These are phyloP conservation scores for Aureobasidium sp. DNA, from an alignment of 2,329 filamentous ascomycete species.

Conservation along the genomic window DNA sequence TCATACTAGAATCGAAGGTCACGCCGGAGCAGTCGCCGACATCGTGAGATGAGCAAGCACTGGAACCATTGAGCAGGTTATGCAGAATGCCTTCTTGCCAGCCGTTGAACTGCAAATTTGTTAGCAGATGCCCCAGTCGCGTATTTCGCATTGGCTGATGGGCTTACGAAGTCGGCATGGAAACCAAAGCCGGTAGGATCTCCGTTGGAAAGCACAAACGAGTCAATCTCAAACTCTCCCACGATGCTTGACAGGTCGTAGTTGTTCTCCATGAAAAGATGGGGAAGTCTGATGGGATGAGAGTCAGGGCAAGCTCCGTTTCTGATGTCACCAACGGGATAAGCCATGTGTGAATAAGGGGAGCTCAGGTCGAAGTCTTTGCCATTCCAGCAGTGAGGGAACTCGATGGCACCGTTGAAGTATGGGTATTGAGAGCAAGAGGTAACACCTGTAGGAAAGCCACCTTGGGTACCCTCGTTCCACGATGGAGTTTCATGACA, in stretches of 20 bases:
- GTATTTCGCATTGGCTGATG: too few relatives aligned
- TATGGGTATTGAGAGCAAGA: slow-evolving; percentile 51
- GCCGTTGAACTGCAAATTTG: slow-evolving; percentile 28
- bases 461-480: slow-evolving; percentile 37
- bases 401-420: slow-evolving; percentile 57
- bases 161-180: slow-evolving; percentile 38
- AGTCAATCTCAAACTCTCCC: slow-evolving; percentile 51
- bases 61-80: slow-evolving; percentile 40
- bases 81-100: slow-evolving; percentile 36
- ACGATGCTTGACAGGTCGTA: slow-evolving; percentile 43
- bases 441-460: slow-evolving; percentile 55
- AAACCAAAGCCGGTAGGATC: slow-evolving; percentile 40
- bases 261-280: slow-evolving; percentile 38
- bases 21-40: slow-evolving; percentile 57
- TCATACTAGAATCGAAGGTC: slow-evolving; percentile 27
- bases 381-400: slow-evolving; percentile 71
- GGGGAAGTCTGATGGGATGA: slow-evolving; percentile 48
- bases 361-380: slow-evolving; percentile 46
- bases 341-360: slow-evolving; percentile 57
- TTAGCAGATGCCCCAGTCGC: background rate
- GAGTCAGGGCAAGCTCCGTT: slow-evolving; percentile 44
- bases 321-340: slow-evolving; percentile 41
- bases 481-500: slow-evolving; percentile 47
- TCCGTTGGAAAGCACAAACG: slow-evolving; percentile 38
- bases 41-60: slow-evolving; percentile 52